A percentile compares a stretch with the other conserved stretches of the same genome.
phyloP scores from a whole-genome alignment of 2,329 filamentous ascomycete species.

The Exophiala oligosperma region DNA sequence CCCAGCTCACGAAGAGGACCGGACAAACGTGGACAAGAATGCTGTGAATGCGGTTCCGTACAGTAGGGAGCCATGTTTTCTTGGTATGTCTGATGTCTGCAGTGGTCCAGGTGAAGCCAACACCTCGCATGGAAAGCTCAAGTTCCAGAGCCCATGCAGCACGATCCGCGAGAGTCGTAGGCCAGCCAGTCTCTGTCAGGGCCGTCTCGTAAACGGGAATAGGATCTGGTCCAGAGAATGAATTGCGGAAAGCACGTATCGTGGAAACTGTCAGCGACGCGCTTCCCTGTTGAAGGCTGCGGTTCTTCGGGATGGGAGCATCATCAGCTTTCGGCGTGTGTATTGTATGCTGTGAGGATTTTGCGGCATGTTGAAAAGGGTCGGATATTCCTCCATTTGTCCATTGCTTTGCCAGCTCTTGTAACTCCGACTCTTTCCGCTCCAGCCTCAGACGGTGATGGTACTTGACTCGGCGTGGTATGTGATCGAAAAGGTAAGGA shows the following conservation, averaged over 20 bases:
- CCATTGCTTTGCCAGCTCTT: slow-evolving; percentile 21
- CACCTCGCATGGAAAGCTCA: slow-evolving; percentile 46
- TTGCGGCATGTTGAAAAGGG: slow-evolving; percentile 15
- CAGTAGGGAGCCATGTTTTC: slow-evolving; percentile 45
- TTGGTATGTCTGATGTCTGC: slow-evolving; percentile 47
- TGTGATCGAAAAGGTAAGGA: slow-evolving; percentile 41
- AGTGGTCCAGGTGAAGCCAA: slow-evolving; percentile 48
- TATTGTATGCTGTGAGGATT: background rate
- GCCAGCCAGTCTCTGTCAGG: slow-evolving; percentile 41
- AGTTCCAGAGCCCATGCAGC: slow-evolving; percentile 48
- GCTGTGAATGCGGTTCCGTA: slow-evolving; percentile 41
- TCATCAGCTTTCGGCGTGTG: background rate
- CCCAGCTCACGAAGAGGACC: slow-evolving; percentile 38
- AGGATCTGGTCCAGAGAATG: slow-evolving; percentile 29
- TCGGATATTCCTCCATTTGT: slow-evolving; percentile 22
- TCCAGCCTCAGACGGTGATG: slow-evolving; percentile 36
- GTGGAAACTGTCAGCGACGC: background rate
- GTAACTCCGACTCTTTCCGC: slow-evolving; percentile 26
- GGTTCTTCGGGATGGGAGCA: background rate
- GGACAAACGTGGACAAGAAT: slow-evolving; percentile 41
- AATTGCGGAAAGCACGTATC: slow-evolving; percentile 6
- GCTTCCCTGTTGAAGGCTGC: background rate
- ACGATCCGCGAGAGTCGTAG: slow-evolving; percentile 39
- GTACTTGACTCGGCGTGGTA: slow-evolving; percentile 45
- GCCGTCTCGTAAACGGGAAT: slow-evolving; percentile 40